A percentile compares a stretch with the other conserved stretches of the same genome.
Evolutionary conservation across 2,329 filamentous ascomycete genomes (phyloP).

Genomic region (Lojkania enalia): DNA sequence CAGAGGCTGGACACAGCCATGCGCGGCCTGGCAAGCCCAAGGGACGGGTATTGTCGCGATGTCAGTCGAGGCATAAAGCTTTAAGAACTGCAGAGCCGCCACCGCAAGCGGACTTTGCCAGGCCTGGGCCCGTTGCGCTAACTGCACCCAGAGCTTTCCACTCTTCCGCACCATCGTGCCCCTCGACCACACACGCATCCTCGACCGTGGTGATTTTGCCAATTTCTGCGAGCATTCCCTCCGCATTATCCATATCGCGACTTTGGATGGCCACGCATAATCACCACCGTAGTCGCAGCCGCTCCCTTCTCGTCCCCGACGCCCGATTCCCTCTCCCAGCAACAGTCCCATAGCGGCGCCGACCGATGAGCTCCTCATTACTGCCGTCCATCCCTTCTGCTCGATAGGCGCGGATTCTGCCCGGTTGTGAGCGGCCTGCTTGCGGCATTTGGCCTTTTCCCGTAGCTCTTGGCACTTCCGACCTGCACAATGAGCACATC

Average conservation of each 20-base stretch:
- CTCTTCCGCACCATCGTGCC: conserved; percentile 23
- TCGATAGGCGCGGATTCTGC: conserved; percentile 28
- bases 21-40: too few relatives aligned
- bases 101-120: conserved; percentile 10
- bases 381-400: conserved; percentile 22
- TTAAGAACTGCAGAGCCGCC: conserved; percentile 7
- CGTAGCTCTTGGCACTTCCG: conserved; percentile 12
- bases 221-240: too few relatives aligned
- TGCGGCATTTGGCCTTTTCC: conserved; percentile 11
- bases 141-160: conserved; percentile 14
- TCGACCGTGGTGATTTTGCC: conserved; percentile 26
- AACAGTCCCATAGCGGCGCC: conserved; percentile 15
- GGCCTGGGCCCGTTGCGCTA: conserved; percentile 20
- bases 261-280: conserved; percentile 38
- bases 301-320: conserved; percentile 13
- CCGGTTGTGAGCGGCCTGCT: conserved; percentile 14
- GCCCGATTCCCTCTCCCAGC: conserved; percentile 20
- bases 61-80: too few relatives aligned
- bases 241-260: conserved; percentile 12
- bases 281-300: conserved; percentile 19
- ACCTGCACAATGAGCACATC: conserved; percentile 23
- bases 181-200: too few relatives aligned
- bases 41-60: too few relatives aligned
- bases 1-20: too few relatives aligned
- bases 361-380: conserved; percentile 37